Evolutionary conservation across 2,329 filamentous ascomycete species (phyloP).

Genomic region (Arthroderma uncinatum): DNA sequence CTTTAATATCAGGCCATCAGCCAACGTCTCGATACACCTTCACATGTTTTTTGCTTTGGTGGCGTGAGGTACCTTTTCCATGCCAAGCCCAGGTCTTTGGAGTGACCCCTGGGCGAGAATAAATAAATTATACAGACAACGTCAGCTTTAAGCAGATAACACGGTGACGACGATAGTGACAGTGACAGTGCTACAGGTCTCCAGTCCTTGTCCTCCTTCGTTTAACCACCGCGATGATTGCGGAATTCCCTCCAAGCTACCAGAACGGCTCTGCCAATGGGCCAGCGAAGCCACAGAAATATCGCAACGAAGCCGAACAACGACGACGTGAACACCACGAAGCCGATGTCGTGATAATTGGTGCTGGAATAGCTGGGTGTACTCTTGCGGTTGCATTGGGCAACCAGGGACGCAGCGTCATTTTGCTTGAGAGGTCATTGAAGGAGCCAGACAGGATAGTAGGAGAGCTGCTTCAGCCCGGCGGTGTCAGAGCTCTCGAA

Average conservation of each 20-base stretch:
- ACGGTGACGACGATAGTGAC: neutral
- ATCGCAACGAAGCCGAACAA: constrained; percentile 26
- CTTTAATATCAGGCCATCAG: neutral
- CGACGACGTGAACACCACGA: constrained; percentile 47
- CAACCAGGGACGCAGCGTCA: constrained; percentile 78
- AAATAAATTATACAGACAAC: neutral
- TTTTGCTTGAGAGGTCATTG: constrained; percentile 78
- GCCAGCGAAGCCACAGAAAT: constrained; percentile 1
- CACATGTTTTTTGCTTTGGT: neutral
- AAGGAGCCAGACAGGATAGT: constrained; percentile 93
- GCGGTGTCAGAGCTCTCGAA: constrained; percentile 69
- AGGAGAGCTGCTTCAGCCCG: constrained; percentile 87
- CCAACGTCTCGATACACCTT: neutral
- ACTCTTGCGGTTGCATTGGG: constrained; percentile 74
- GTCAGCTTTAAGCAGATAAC: neutral
- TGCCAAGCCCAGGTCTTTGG: neutral
- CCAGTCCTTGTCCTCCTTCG: constrained; percentile 45
- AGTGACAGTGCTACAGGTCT: neutral
- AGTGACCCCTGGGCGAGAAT: neutral
- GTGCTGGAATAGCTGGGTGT: constrained; percentile 82
- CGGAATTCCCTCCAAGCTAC: constrained; percentile 18
- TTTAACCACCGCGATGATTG: constrained; percentile 71
- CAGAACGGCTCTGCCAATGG: constrained; percentile 43
- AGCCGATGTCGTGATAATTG: constrained; percentile 79
- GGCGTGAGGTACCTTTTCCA: neutral